Evolutionary conservation across 306 rosid species (phyloP), one percentile per base, ranked within the genome.

Genomic region (Fragaria iinumae): DNA sequence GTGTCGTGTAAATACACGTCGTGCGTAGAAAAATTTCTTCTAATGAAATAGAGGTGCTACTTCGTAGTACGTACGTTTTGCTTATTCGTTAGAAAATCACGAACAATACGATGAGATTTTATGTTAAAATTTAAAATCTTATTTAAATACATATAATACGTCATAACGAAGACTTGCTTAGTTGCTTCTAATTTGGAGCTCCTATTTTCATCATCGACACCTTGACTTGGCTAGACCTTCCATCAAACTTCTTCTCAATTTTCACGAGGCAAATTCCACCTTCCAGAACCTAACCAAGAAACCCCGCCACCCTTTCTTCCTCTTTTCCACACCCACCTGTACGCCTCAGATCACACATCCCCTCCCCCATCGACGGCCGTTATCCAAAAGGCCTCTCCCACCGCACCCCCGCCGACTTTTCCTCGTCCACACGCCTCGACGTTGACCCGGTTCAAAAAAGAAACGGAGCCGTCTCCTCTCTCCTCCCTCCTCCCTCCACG

Each of bases 231-330:
- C 75, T 49, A 8, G 25, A 18, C 41, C 11, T 43, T 29, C 43
- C 62, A 27, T 45, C 6, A 52, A 27, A 6, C 47, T 10, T 72
- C 18, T 45, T 27, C 49, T 47, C 43, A 55, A 8, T 56, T 49
- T 20, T 29, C 72, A 63, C 79, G 79, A 11, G 77, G 68, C 66
- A 8, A 18, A 56, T 12, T n/a, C 48, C 59, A 36, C 71, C 77
- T 67, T 71, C 56, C 57, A 74, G 79, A 74, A 55, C 79, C 38
- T 23, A 2, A 48, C 55, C 21, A 32, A 1, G 73, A 68, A 72
- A 16, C 71, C 66, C 83, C 70, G 83, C 75, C 79, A 50, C 55
- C 48, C 23, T 60, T 43, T 68, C 75, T 32, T 14, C 43, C 21
- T 5, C 73, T 69, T 2, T 3, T 5, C 4, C 20, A 1, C 38